phyloP scores from a whole-genome alignment of 306 rosid species.

The Medicago ruthenica region DNA sequence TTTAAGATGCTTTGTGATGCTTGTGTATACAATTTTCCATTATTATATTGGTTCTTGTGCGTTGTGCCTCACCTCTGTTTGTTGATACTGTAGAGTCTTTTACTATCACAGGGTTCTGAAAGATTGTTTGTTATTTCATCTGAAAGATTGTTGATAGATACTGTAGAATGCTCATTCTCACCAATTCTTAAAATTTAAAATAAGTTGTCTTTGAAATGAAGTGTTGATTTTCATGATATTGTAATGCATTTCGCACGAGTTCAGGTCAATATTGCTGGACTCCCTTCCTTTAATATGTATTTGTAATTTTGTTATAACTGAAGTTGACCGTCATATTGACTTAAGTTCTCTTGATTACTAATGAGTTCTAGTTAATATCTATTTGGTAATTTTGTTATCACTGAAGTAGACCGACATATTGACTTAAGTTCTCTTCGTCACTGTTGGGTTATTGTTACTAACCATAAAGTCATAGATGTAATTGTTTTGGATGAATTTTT shows the following conservation, averaged over 20 bases:
- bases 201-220: constrained; percentile 13
- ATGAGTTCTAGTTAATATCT: constrained; percentile 1
- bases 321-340: neutral
- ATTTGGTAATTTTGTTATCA: constrained; percentile 9
- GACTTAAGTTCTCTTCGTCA: constrained; percentile 30
- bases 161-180: neutral
- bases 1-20: too few species aligned
- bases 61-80: neutral
- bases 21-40: too few species aligned
- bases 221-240: neutral
- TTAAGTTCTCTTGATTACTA: neutral
- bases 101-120: constrained; percentile 30
- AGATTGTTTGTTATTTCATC: constrained; percentile 17
- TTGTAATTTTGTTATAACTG: neutral
- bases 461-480: constrained; percentile 22
- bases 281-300: constrained; percentile 23
- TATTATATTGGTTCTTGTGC: too few species aligned
- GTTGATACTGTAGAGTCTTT: constrained; percentile 7
- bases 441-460: constrained; percentile 5
- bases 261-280: neutral
- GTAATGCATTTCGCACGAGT: neutral
- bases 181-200: constrained; percentile 15
- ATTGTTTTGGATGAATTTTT: constrained; percentile 11
- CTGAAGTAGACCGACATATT: constrained; percentile 9
- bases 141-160: constrained; percentile 13